Evolutionary conservation across 2,329 filamentous ascomycete genomes (phyloP), one percentile per base, ranked within the genome.

Genomic region (Mariannaea elegans): DNA sequence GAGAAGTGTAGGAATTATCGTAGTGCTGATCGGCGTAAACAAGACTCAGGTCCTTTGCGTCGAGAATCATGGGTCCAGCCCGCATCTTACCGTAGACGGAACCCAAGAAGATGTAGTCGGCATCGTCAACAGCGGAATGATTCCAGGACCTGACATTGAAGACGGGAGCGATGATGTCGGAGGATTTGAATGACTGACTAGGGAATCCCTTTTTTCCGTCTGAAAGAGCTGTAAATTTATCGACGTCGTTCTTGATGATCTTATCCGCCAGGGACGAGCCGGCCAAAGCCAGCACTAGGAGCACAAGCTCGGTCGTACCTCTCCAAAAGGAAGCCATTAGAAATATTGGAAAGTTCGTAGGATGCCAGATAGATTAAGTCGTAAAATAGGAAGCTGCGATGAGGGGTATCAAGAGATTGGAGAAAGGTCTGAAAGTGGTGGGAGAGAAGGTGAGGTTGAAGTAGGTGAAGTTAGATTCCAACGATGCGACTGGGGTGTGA

Each of bases 11-110:
- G 3, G 64, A 45, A 45, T 71, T 68, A 46, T 62, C 63, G 49
- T 71, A 76, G n/a, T 50, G 62, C 56, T 74, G 73, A 38, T 78
- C 72, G 53, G 75, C 75, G 56, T 78, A 78, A 2, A 78, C 71
- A 3, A 78, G 72, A 39, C 73, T 76, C 19, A 78, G 69, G 46
- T 78, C 76, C 21, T 65, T 64, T 19, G 70, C 68, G 49, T 72
- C 70, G 47, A 76, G 65, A 27, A 78, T 77, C 67, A 77, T 71
- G 18, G 76, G 76, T 10, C 72, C 73, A 12, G 69, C 66, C 47
- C 60, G 66, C 39, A 65, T 64, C 13, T 59, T 36, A 19, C 56
- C 63, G 41, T 65, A 73, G 38, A 59, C 64, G 39, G 64, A 65
- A 19, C 71, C 72, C 21, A 78, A 56, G 60, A 78, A 78, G 42